Evolutionary conservation across 2,329 filamentous ascomycete genomes (phyloP).

Genomic region (Penicillium concentricum): DNA sequence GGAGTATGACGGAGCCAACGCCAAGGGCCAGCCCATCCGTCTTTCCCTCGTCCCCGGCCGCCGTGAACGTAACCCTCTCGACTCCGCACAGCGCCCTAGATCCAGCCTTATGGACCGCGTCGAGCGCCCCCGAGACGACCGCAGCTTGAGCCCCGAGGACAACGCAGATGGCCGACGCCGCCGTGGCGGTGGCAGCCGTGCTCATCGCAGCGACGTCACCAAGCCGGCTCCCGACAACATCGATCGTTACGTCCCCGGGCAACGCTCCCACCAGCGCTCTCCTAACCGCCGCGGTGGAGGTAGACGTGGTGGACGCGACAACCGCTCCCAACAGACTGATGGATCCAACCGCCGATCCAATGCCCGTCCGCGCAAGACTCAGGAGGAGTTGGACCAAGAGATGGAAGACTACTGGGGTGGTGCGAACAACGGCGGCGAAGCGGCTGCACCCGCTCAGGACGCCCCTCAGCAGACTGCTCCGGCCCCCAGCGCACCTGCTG

Average conservation of each 20-base stretch:
- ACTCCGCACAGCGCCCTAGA: constrained; percentile 49
- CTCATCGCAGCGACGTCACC: constrained; percentile 53
- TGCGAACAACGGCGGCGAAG: constrained; percentile 37
- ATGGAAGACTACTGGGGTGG: constrained; percentile 89
- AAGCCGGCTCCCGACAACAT: constrained; percentile 65
- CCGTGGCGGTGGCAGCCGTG: constrained; percentile 42
- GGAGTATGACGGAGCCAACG: constrained; percentile 87
- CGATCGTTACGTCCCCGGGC: constrained; percentile 74
- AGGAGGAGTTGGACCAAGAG: constrained; percentile 90
- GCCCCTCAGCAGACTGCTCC: constrained; percentile 26
- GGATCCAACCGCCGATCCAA: constrained; percentile 45
- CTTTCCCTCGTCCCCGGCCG: constrained; percentile 63
- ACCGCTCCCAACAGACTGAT: constrained; percentile 24
- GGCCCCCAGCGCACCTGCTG: constrained; percentile 20
- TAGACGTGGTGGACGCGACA: constrained; percentile 47
- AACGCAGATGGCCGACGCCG: constrained; percentile 37
- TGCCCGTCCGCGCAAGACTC: constrained; percentile 72
- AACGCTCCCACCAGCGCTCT: constrained; percentile 43
- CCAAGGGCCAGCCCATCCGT: constrained; percentile 81
- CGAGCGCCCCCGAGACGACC: constrained; percentile 45
- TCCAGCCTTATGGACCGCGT: constrained; percentile 68
- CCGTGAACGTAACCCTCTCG: constrained; percentile 48
- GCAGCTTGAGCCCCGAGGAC: constrained; percentile 45
- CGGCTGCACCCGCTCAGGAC: constrained; percentile 33
- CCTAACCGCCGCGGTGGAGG: constrained; percentile 47